These are phyloP conservation scores for Saturnispora bothae DNA, from an alignment of 805 yeast species.

Conservation along the genomic window DNA sequence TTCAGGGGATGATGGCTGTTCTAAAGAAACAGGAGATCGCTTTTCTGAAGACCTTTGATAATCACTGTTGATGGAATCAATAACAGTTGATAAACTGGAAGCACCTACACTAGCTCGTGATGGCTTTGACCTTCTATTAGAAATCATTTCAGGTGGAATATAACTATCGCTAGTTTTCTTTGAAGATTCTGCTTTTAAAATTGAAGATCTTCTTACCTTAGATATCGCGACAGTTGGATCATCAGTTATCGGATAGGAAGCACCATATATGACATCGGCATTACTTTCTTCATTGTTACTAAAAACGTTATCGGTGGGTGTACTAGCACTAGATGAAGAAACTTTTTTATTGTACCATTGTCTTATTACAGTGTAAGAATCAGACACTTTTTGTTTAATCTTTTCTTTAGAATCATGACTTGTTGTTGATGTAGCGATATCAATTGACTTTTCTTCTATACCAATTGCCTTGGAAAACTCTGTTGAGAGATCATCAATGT, in stretches of 20 bases:
- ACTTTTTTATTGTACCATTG: constrained; percentile 49
- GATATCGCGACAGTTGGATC: background rate
- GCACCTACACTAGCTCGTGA: constrained; percentile 1
- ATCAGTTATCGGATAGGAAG: background rate
- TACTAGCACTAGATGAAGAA: too few relatives aligned
- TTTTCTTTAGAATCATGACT: constrained; percentile 4
- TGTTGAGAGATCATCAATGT: background rate
- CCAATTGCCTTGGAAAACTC: too few relatives aligned
- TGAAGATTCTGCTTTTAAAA: background rate
- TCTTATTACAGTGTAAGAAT: constrained; percentile 49
- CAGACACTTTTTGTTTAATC: constrained; percentile 24
- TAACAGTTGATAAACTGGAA: background rate
- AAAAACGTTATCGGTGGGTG: too few relatives aligned
- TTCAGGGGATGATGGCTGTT: constrained; percentile 16
- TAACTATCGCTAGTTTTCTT: constrained; percentile 13
- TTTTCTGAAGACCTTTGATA: constrained; percentile 5
- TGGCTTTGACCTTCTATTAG: constrained; percentile 33
- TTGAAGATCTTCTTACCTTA: too few relatives aligned
- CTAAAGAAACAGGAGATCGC: background rate
- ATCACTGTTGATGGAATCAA: constrained; percentile 4
- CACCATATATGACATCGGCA: constrained; percentile 1
- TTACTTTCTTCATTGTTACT: too few relatives aligned
- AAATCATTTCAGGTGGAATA: constrained; percentile 58
- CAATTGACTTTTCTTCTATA: too few relatives aligned
- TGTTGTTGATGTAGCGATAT: background rate